Base-by-base conservation (phyloP, 2,329 filamentous ascomycete species). In the Aureobasidium sp. region DNA sequence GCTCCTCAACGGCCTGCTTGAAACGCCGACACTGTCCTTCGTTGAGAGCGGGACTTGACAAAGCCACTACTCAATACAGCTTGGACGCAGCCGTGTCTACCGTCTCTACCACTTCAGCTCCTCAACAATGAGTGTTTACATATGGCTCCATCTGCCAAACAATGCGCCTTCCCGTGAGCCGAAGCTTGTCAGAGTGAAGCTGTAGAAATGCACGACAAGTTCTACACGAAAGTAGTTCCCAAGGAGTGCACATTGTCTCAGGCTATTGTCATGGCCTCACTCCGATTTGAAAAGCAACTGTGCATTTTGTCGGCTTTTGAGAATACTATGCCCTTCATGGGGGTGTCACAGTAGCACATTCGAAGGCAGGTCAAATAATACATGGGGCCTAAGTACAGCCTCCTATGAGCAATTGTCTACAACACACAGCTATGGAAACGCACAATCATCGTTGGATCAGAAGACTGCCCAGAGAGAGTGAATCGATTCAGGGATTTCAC, bases 11-110 rank as follows among this genome's bases (percentile, higher is more conserved):
- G 54, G 54, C 21, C 42, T 45, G 54, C 32, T 58, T 13, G 29
- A 7, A 58, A 29, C 21, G 41, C 39, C 41, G 36, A 25, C 41
- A 10, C 41, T 30, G 30, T 27, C n/a, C 21, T 15, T 37, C 30
- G 54, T 58, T 58, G 41, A 58, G 54, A 58, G 42, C 30, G 54
- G 53, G 54, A 58, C 41, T 37, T 27, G 34, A 45, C 42, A 39
- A 58, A 58, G 54, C 54, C 54, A 58, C 42, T 21, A 27, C 13
- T 47, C 27, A 37, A 34, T 47, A 58, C 27, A 13, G 27, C 30
- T 16, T 34, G n/a, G 10, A 42, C n/a, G 16, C 37, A 44, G 52
- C 39, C 54, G 54, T 37, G 15, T 47, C n/a, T 58, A 58, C 52
- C 52, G 50, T 42, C 15, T 42, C 8, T 42, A 42, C 27, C 39